Evolutionary conservation across 176 grass and related monocot genomes (phyloP).

Genomic region (Areca catechu): DNA sequence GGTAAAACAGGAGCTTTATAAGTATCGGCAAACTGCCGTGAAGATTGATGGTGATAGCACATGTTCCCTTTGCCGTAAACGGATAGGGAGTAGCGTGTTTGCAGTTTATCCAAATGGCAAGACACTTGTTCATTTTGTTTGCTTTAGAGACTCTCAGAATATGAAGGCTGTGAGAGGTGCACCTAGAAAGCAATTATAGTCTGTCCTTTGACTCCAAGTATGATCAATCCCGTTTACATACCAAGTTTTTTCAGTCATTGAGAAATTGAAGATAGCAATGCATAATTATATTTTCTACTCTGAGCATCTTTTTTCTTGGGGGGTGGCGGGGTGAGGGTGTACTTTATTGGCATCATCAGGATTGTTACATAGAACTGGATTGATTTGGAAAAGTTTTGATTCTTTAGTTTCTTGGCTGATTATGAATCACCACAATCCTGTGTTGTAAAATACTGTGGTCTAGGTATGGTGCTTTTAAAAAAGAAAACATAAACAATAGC

Average conservation of each 20-base stretch:
- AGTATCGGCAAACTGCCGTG: constrained; percentile 50
- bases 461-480: too few species aligned
- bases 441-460: too few species aligned
- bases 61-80: constrained; percentile 89
- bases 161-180: constrained; percentile 63
- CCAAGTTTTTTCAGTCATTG: not conserved
- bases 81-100: constrained; percentile 85
- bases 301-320: too few species aligned
- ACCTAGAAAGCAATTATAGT: constrained; percentile 38
- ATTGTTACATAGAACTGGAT: too few species aligned
- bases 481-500: too few species aligned
- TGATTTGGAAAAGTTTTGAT: too few species aligned
- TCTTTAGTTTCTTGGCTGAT: too few species aligned
- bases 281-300: too few species aligned
- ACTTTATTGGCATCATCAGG: too few species aligned
- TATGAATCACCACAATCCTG: too few species aligned
- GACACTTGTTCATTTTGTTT: constrained; percentile 93
- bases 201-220: not conserved
- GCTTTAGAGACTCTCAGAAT: constrained; percentile 91
- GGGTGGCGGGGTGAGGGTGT: too few species aligned
- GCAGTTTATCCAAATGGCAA: constrained; percentile 97
- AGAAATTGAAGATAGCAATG: too few species aligned
- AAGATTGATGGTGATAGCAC: constrained; percentile 92
- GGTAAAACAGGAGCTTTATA: constrained; percentile 90
- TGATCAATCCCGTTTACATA: not conserved